Base-by-base conservation (phyloP, 352 stramenopile genomes). In the Pythium sp. region DNA sequence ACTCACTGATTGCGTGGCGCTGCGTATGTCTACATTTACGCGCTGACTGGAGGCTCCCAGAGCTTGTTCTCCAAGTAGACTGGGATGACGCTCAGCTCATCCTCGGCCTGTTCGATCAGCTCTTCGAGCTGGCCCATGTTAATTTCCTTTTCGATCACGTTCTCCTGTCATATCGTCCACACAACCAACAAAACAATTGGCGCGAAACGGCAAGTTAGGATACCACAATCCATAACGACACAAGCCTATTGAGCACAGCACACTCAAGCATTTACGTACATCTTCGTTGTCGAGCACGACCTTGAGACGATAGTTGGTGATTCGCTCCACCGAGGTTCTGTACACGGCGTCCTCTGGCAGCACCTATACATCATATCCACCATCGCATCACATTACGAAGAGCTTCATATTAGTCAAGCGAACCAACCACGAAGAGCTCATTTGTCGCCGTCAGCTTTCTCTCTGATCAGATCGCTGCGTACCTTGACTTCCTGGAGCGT, bases 51-150 rank as follows among this genome's bases (percentile, higher is more conserved):
- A 47, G 86, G 86, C 67, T 95, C 86, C 87, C 87, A 95, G 64
- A 95, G 73, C 77, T 94, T 93, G 82, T 94, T 72, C 74, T 94
- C 86, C 74, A 93, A 63, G 72, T 95, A 95, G 49, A 94, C 84
- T 34, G 87, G 87, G 67, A 95, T 92, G 68, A 95, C 74, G 69
- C 76, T 91, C 70, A 95, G 73, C 67, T 95, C 87, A 68, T 95
- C 87, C 65, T 95, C 82, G 4, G 87, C 87, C 78, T 96, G 86
- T 60, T 93, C 87, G 43, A 96, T 94, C 57, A 96, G 80, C 71
- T 95, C 87, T 68, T 96, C 89, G 46, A 96, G 75, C 71, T 96
- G 89, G 14, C 89, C 89, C 72, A 88, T 94, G 78, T 92, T 93
- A 71, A 96, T 94, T 66, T 81, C 78, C 64, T 83, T 85, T 73